These are phyloP conservation scores for Crithidia bombi DNA, from an alignment of 208 protist genomes.

Conservation along the genomic window DNA sequence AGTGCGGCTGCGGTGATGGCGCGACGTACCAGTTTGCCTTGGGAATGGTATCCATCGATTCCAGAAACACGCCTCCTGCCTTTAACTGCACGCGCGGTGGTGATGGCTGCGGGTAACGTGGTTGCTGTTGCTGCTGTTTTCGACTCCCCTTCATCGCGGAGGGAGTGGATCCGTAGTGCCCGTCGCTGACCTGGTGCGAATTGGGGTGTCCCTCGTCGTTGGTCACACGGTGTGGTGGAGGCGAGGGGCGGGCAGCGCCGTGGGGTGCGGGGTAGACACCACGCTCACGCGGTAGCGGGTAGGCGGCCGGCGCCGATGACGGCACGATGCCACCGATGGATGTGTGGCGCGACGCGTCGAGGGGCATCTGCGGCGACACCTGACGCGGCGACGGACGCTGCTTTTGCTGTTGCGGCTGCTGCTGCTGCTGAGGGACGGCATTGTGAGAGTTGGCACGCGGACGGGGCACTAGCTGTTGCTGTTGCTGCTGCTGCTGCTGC, in stretches of 20 bases:
- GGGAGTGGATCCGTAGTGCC: no score
- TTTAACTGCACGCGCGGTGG: constrained; percentile 7
- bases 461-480: background rate
- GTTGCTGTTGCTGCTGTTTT: constrained; percentile 14
- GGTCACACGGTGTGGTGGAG: background rate
- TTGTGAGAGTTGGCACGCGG: constrained; percentile 17
- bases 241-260: constrained; percentile 6
- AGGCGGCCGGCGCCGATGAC: background rate
- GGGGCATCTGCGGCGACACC: background rate
- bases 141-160: background rate
- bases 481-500: background rate
- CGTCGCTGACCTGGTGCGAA: no score
- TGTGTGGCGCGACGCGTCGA: constrained; percentile 5
- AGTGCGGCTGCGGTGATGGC: background rate
- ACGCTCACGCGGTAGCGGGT: constrained; percentile 15
- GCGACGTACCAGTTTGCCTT: background rate
- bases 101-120: background rate
- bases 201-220: no score
- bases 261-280: constrained; percentile 15
- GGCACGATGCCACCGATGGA: background rate
- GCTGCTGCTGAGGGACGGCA: background rate
- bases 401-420: constrained; percentile 1
- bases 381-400: constrained; percentile 7
- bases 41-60: constrained; percentile 13
- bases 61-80: constrained; percentile 5